These are phyloP conservation scores for Zalerion maritima DNA, from an alignment of 495 filamentous ascomycete species.

Conservation along the genomic window DNA sequence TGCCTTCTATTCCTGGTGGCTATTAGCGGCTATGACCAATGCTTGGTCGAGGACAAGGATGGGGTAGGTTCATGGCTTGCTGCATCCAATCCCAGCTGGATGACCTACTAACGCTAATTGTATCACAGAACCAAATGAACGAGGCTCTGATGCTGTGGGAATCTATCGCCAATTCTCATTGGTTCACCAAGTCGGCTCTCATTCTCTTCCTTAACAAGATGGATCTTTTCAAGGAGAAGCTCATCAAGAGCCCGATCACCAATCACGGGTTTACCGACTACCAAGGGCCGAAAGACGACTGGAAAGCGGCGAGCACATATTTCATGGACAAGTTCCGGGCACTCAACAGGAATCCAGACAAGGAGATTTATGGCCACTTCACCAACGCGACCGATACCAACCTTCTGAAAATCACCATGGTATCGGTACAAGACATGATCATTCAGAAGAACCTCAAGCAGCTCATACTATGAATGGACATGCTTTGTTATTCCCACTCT, in stretches of 20 bases:
- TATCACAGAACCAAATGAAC: constrained; percentile 94
- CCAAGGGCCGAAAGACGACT: constrained; percentile 36
- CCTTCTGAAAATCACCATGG: constrained; percentile 92
- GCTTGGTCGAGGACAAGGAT: constrained; percentile 91
- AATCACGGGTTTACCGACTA: constrained; percentile 89
- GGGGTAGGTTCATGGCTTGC: constrained; percentile 50
- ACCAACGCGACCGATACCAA: constrained; percentile 95
- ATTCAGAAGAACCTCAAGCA: constrained; percentile 94
- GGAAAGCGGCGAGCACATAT: constrained; percentile 56
- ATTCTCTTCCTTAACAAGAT: constrained; percentile 99
- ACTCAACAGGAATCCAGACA: constrained; percentile 68
- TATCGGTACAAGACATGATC: constrained; percentile 96
- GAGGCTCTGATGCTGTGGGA: constrained; percentile 97
- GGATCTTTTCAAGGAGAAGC: constrained; percentile 89
- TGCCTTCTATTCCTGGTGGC: constrained; percentile 89
- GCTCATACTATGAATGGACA: constrained; percentile 90
- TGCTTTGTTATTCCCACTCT: no score
- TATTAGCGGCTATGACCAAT: constrained; percentile 94
- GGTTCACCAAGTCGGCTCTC: constrained; percentile 91
- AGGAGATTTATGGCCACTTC: constrained; percentile 87
- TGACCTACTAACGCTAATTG: constrained; percentile 11
- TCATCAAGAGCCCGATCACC: constrained; percentile 63
- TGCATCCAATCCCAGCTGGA: neutral
- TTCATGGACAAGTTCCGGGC: constrained; percentile 83
- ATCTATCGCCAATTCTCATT: constrained; percentile 90